These are phyloP conservation scores for Alternaria ventricosa DNA, from an alignment of 2,329 filamentous ascomycete species.

Conservation along the genomic window DNA sequence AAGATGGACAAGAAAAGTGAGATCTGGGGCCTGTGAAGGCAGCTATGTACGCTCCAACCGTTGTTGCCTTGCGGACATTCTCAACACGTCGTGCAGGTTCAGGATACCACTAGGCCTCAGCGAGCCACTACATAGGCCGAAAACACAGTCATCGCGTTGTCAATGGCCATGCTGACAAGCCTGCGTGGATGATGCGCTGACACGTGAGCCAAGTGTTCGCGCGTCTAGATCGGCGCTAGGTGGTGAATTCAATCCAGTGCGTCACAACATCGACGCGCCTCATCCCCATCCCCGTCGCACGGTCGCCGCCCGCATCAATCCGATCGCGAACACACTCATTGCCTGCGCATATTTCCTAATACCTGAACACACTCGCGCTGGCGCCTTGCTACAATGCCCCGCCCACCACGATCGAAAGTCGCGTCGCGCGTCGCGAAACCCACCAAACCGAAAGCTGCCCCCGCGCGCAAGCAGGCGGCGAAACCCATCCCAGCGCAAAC, in stretches of 20 bases:
- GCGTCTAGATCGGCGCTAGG: constrained; percentile 15
- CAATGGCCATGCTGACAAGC: background rate
- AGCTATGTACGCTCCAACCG: background rate
- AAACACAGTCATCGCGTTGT: background rate
- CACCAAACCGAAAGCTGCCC: constrained; percentile 23
- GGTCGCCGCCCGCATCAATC: constrained; percentile 4
- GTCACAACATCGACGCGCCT: constrained; percentile 21
- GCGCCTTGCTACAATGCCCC: constrained; percentile 39
- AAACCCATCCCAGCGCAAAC: constrained; percentile 26
- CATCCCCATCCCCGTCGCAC: constrained; percentile 11
- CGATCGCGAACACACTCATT: constrained; percentile 8
- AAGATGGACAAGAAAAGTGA: background rate
- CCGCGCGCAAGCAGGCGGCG: constrained; percentile 24
- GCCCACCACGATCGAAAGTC: constrained; percentile 47
- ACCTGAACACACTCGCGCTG: background rate
- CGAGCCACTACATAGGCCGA: background rate
- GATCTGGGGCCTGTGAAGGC: background rate
- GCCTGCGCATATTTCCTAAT: constrained; percentile 4
- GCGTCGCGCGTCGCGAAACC: constrained; percentile 43
- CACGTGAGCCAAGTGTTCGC: constrained; percentile 19
- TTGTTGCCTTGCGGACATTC: constrained; percentile 8
- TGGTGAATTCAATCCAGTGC: constrained; percentile 19
- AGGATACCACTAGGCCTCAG: background rate
- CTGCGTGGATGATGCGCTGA: background rate
- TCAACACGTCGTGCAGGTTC: background rate